Percentiles rank a stretch among this genome's conserved stretches.
Evolutionary conservation across 805 yeast genomes (phyloP).

Genomic region (Metschnikowia dekortorum): DNA sequence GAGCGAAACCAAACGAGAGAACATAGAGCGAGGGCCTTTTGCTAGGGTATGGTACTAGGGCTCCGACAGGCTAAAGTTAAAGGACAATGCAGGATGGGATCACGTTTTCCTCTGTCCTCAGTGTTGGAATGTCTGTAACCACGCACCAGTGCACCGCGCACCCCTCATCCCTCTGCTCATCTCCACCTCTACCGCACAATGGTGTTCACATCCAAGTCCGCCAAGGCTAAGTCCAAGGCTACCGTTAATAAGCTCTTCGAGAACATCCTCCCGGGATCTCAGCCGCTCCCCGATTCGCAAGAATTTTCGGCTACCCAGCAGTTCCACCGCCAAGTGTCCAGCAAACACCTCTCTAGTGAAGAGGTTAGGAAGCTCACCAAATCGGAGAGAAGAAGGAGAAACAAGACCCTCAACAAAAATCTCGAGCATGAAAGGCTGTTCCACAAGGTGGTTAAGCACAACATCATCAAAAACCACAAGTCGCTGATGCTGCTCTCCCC

Average conservation of each 20-base stretch:
- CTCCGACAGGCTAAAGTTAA: too few relatives aligned
- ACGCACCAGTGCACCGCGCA: constrained; percentile 6
- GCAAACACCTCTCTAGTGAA: constrained; percentile 14
- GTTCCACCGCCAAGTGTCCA: constrained; percentile 15
- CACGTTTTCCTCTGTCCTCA: too few relatives aligned
- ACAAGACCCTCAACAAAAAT: constrained; percentile 25
- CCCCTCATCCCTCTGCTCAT: not conserved
- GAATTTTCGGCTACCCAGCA: constrained; percentile 14
- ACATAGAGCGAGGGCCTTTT: too few relatives aligned
- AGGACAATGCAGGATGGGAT: too few relatives aligned
- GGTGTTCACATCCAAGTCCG: constrained; percentile 19
- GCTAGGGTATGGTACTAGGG: too few relatives aligned
- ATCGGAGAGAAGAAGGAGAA: constrained; percentile 18
- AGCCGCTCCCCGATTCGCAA: constrained; percentile 4
- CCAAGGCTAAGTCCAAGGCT: constrained; percentile 21
- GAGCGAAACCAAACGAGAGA: too few relatives aligned
- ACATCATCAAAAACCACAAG: constrained; percentile 33
- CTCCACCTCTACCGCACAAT: constrained; percentile 6
- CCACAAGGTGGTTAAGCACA: constrained; percentile 34
- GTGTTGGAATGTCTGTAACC: too few relatives aligned
- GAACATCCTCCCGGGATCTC: constrained; percentile 19
- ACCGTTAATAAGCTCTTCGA: constrained; percentile 25
- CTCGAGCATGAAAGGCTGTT: constrained; percentile 28
- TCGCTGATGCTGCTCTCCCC: constrained; percentile 19
- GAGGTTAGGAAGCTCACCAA: constrained; percentile 18